These are phyloP conservation scores for Dujonia santamariae DNA, from an alignment of 1,139 yeast species.

Conservation along the genomic window DNA sequence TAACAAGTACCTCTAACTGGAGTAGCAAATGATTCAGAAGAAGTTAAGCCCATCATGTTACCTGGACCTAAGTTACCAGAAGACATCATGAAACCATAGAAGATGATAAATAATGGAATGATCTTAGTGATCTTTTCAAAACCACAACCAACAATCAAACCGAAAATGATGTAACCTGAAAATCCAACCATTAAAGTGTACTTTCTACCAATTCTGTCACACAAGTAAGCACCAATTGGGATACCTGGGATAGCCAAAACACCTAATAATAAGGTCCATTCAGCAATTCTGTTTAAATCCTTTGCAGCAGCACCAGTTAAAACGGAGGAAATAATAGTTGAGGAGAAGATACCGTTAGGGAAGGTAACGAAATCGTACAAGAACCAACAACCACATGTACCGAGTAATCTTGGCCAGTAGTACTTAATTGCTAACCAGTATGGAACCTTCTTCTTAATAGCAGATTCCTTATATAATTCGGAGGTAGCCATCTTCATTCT, in stretches of 20 bases:
- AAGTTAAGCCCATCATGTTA: constrained; percentile 63
- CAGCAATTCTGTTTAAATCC: constrained; percentile 40
- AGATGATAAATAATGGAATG: constrained; percentile 41
- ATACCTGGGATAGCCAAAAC: constrained; percentile 47
- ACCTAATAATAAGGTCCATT: constrained; percentile 46
- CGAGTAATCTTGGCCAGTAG: constrained; percentile 45
- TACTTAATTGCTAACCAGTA: constrained; percentile 44
- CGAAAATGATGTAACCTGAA: constrained; percentile 44
- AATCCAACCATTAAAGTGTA: constrained; percentile 46
- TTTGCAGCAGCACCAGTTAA: constrained; percentile 22
- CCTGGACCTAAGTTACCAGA: constrained; percentile 77
- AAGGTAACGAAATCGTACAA: constrained; percentile 51
- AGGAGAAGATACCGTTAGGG: constrained; percentile 50
- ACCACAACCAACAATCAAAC: constrained; percentile 46
- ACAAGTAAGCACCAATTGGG: constrained; percentile 40
- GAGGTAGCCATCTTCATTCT: constrained; percentile 71
- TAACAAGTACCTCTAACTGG: constrained; percentile 69
- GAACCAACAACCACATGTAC: constrained; percentile 48
- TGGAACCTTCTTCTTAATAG: constrained; percentile 42
- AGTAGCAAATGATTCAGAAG: constrained; percentile 71
- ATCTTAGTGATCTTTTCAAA: constrained; percentile 38
- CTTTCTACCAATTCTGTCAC: constrained; percentile 43
- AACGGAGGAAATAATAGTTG: constrained; percentile 41
- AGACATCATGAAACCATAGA: constrained; percentile 47
- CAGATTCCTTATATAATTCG: constrained; percentile 43